Percentiles rank a stretch among this genome's conserved stretches.
phyloP scores from a whole-genome alignment of 345 rosid species.

The Rhodamnia rubescens region DNA sequence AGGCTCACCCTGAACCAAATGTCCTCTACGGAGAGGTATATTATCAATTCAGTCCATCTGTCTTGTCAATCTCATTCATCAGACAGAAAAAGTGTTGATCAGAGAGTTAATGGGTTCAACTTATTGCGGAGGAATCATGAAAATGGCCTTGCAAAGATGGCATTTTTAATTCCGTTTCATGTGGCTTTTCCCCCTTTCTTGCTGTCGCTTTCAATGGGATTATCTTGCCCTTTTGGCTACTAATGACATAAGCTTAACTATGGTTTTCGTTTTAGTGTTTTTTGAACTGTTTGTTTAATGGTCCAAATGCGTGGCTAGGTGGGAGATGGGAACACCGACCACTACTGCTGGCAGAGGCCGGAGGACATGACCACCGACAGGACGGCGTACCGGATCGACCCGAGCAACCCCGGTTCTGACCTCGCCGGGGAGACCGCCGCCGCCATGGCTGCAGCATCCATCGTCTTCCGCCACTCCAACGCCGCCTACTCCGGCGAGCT shows the following conservation, averaged over 20 bases:
- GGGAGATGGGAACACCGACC: slow-evolving; percentile 96
- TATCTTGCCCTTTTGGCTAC: neutral
- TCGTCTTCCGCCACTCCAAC: slow-evolving; percentile 69
- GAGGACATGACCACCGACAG: slow-evolving; percentile 99
- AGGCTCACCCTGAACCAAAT: slow-evolving; percentile 90
- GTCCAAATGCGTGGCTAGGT: slow-evolving; percentile 28
- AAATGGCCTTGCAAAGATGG: neutral
- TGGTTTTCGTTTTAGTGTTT: neutral
- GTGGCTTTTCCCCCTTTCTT: neutral
- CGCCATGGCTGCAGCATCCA: slow-evolving; percentile 97
- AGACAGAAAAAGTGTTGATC: neutral
- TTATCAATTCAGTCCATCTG: neutral
- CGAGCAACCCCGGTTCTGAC: slow-evolving; percentile 95
- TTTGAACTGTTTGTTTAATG: neutral
- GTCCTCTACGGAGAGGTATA: slow-evolving; percentile 93
- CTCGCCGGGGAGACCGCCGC: slow-evolving; percentile 98
- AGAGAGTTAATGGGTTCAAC: neutral
- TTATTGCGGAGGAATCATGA: neutral
- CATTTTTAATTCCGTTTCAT: neutral
- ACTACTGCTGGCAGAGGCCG: slow-evolving; percentile 99
- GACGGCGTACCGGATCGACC: slow-evolving; percentile 78
- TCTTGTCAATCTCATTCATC: too few species aligned
- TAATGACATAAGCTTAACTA: neutral
- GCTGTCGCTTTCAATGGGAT: neutral
- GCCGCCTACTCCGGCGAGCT: slow-evolving; percentile 67